Base-by-base conservation (phyloP, 148 eudicot species). In the Vaccinium myrtillus region DNA sequence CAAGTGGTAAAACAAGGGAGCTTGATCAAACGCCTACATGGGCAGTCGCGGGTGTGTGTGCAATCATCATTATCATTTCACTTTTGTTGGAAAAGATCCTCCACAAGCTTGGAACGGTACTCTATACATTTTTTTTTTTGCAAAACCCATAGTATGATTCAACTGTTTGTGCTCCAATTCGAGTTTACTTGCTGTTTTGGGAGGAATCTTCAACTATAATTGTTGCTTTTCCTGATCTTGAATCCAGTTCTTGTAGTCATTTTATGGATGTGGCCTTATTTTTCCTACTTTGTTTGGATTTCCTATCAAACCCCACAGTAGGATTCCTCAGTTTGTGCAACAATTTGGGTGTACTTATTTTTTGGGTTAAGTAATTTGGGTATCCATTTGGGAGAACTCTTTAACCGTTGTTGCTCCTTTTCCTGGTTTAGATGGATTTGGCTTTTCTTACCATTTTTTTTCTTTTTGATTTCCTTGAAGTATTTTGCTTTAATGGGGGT, bases 31-130 rank as follows among this genome's bases (percentile, higher is more conserved):
- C 98, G 59, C 94, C 98, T 49, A 95, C 98, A 77, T 95, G 98
- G 98, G 95, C 98, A 1, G 98, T 95, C 30, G 95, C 98, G 75
- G 91, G 92, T 75, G 90, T 95, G 71, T 93, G 97, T 86, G 91
- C 95, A 21, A 83, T 87, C 61, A 91, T 95, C 77, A 92, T 95
- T 82, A 80, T 95, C 79, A 87, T 94, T 78, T 95, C 98, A 19
- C 87, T 95, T 83, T 76, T 82, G 76, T 54, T 95, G 65, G 98
- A 95, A 81, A 93, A 89, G 77, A 78, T 83, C 84, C 93, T 95
- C 56, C 93, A 90, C 84, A 85, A 59, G 81, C 54, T 92, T 87
- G 97, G 96, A 86, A 90, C 53, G 91, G 93, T 77, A 54, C 39
- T 25, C 53, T 18, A 50, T 53, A 39, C 18, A 16, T 9, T 55